Conservation (phyloP, 2,329 filamentous ascomycete species). For the Chaetomium globosum region DNA sequence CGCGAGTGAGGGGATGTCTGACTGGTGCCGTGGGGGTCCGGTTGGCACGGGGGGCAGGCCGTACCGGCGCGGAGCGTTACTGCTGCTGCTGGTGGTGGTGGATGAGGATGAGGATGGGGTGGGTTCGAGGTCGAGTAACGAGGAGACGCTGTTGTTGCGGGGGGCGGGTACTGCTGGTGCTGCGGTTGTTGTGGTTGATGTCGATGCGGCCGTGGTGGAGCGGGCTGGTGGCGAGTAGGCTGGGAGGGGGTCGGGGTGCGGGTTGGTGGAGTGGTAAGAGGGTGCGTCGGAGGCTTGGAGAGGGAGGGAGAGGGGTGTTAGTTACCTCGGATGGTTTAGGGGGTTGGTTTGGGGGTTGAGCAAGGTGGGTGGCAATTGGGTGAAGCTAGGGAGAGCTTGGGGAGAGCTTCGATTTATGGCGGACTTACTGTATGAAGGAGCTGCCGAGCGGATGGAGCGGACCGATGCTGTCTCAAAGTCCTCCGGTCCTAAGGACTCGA, state of each 20-base stretch:
- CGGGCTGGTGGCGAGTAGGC: constrained; percentile 51
- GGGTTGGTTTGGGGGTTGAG: not conserved
- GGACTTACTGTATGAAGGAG: constrained; percentile 67
- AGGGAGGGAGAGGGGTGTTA: not conserved
- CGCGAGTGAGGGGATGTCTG: constrained; percentile 49
- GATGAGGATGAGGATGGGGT: constrained; percentile 21
- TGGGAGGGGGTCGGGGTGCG: constrained; percentile 53
- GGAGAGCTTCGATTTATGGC: not conserved
- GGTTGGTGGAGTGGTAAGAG: constrained; percentile 62
- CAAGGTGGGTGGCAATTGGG: not conserved
- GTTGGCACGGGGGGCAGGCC: constrained; percentile 57
- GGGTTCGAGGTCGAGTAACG: constrained; percentile 24
- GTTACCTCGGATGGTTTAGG: not conserved
- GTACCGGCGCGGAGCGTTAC: constrained; percentile 33
- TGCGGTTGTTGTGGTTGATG: constrained; percentile 5
- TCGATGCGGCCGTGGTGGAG: constrained; percentile 10
- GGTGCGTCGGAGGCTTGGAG: constrained; percentile 64
- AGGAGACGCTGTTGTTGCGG: constrained; percentile 21
- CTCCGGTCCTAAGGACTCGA: constrained; percentile 46
- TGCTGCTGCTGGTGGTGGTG: constrained; percentile 30
- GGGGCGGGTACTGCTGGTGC: constrained; percentile 9
- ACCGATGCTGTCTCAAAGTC: constrained; percentile 71
- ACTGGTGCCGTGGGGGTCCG: constrained; percentile 35
- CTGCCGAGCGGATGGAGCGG: constrained; percentile 65
- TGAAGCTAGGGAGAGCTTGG: not conserved